Conservation (phyloP, 768 basidiomycete genomes). For the Rhodotorula taiwanensis region DNA sequence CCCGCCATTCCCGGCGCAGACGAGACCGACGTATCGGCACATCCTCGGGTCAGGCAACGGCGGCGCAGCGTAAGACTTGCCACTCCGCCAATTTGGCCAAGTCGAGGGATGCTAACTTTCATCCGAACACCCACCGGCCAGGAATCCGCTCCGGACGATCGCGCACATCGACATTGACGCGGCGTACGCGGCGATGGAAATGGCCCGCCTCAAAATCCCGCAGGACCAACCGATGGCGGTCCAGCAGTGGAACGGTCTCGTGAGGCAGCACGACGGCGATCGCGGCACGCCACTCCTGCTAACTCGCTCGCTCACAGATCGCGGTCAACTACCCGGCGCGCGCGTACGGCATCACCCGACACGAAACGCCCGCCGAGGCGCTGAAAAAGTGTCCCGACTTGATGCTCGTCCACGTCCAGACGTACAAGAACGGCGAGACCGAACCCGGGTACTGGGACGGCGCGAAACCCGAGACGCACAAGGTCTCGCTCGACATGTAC, state of each 20-base stretch:
- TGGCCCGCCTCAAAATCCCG: slow-evolving; percentile 64
- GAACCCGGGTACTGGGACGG: slow-evolving; percentile 91
- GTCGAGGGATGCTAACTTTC: neutral
- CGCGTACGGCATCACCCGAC: slow-evolving; percentile 84
- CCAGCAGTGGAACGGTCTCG: slow-evolving; percentile 64
- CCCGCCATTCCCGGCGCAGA: neutral
- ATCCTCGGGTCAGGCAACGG: slow-evolving; percentile 20
- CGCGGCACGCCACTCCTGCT: neutral
- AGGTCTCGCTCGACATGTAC: slow-evolving; percentile 91
- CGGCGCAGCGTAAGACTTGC: slow-evolving; percentile 15
- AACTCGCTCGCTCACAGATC: slow-evolving; percentile 48
- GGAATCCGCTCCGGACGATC: slow-evolving; percentile 54
- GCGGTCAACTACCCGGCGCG: slow-evolving; percentile 95
- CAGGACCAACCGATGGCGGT: slow-evolving; percentile 42
- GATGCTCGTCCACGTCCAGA: slow-evolving; percentile 83
- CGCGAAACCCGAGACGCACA: slow-evolving; percentile 81
- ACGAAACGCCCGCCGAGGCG: slow-evolving; percentile 63
- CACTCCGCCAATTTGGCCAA: neutral
- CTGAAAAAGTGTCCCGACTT: slow-evolving; percentile 77
- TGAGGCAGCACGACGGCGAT: neutral
- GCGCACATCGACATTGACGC: slow-evolving; percentile 55
- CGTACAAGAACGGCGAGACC: slow-evolving; percentile 75
- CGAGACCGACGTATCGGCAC: slow-evolving; percentile 17
- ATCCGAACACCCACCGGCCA: slow-evolving; percentile 38
- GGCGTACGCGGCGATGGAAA: slow-evolving; percentile 72